Base-by-base conservation (phyloP, 441 rosid species). In the Rhodomyrtus psidioides region DNA sequence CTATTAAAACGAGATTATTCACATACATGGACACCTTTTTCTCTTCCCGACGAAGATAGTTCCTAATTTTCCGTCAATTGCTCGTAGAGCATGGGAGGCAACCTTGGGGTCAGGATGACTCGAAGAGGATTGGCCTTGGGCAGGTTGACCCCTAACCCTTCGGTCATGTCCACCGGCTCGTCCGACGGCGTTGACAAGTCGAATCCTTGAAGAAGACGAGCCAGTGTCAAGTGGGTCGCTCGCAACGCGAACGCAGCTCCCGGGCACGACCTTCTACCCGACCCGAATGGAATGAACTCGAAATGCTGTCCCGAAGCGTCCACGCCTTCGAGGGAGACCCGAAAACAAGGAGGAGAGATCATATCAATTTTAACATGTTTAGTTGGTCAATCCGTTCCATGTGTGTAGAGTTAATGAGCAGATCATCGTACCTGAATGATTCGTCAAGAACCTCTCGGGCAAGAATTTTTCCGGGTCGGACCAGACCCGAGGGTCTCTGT, bases 71-170 rank as follows among this genome's bases (percentile, higher is more conserved):
- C 24, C 6, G 24, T 53, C 56, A 56, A 55, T 4, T 56, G 81
- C 53, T 83, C 83, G 83, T 93, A 93, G 79, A 93, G 81, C 83
- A 86, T 83, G 4, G 87, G 53, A 17, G 76, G 2, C 1, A 95
- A 90, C 83, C 96, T 91, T 6, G 95, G 97, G 19, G 75, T 86
- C 53, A 94, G 70, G 27, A 86, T 28, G 17, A 90, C 91, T 65
- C 91, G 91, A 24, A 95, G 88, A 5, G 94, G 95, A 24, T 84
- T 87, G 23, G 86, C 82, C 86, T 95, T 95, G 1, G 95, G 95
- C 85, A 95, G 55, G 17, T 89, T 89, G 83, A 94, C n/a, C 55
- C 93, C 95, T 13, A 88, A 24, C 0, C 93, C 93, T 86, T 90
- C 93, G 0, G 55, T 87, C 94, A 92, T 89, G 60, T 92, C 94